phyloP scores from a whole-genome alignment of 2,329 filamentous ascomycete species.

The Didymella arachidicola region DNA sequence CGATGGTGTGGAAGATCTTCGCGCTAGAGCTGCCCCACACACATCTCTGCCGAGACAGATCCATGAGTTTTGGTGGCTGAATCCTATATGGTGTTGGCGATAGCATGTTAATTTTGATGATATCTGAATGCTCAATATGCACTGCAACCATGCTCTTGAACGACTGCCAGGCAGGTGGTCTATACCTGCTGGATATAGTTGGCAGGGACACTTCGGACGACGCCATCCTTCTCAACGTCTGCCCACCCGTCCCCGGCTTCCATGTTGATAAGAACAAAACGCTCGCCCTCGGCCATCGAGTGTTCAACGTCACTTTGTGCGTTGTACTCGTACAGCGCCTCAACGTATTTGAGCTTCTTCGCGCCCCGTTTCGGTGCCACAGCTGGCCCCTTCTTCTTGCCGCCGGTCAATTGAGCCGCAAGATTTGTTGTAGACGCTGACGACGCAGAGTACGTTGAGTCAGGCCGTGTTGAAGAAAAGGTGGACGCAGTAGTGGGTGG shows the following conservation, averaged over 20 bases:
- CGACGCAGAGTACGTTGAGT: slow-evolving; percentile 75
- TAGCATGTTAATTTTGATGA: slow-evolving; percentile 2
- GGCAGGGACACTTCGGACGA: slow-evolving; percentile 87
- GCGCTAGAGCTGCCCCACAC: slow-evolving; percentile 3
- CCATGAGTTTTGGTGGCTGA: not conserved
- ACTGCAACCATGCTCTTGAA: slow-evolving; percentile 22
- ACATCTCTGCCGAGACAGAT: slow-evolving; percentile 3
- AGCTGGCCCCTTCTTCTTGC: slow-evolving; percentile 88
- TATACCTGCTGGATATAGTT: slow-evolving; percentile 85
- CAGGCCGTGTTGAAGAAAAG: slow-evolving; percentile 50
- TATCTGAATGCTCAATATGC: slow-evolving; percentile 14
- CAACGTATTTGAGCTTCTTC: slow-evolving; percentile 92
- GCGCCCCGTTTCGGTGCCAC: slow-evolving; percentile 90
- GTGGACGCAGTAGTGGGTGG: slow-evolving; percentile 49
- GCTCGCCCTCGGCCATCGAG: slow-evolving; percentile 88
- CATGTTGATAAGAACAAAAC: slow-evolving; percentile 86
- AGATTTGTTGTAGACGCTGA: slow-evolving; percentile 73
- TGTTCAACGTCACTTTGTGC: slow-evolving; percentile 87
- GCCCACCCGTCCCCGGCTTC: slow-evolving; percentile 95
- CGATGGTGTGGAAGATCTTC: not conserved
- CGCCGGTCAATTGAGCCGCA: slow-evolving; percentile 39
- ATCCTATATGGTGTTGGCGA: not conserved
- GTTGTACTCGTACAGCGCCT: slow-evolving; percentile 90
- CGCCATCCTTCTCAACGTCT: slow-evolving; percentile 91
- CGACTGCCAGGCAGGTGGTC: slow-evolving; percentile 28